A percentile compares a stretch with the other conserved stretches of the same genome.
These are phyloP conservation scores for Hygrophoropsis aurantiaca DNA, from an alignment of 768 basidiomycete species.

Conservation along the genomic window DNA sequence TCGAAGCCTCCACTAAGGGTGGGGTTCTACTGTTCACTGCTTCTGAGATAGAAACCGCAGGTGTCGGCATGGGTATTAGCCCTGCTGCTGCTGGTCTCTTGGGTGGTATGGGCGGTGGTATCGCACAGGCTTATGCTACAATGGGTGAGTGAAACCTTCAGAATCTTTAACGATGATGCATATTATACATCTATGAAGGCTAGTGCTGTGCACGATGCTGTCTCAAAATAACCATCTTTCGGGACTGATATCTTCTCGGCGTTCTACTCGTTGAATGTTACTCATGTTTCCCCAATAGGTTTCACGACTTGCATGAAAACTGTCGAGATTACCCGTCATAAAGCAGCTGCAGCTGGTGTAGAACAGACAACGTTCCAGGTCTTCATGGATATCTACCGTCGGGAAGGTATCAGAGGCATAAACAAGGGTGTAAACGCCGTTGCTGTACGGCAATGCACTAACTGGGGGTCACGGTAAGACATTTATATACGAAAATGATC, in stretches of 20 bases:
- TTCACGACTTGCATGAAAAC: conserved; percentile 99
- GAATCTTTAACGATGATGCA: conserved; percentile 6
- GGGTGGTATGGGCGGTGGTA: conserved; percentile 96
- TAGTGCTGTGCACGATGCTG: conserved; percentile 17
- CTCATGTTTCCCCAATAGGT: conserved; percentile 46
- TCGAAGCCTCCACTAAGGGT: conserved; percentile 98
- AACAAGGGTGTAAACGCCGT: conserved; percentile 99
- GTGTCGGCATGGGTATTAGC: conserved; percentile 64
- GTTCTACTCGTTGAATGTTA: not conserved
- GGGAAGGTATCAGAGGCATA: conserved; percentile 92
- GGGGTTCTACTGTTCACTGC: conserved; percentile 95
- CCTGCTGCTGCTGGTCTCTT: conserved; percentile 85
- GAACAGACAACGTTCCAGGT: conserved; percentile 93
- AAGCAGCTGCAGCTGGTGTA: conserved; percentile 80
- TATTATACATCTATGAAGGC: conserved; percentile 20
- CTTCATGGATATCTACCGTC: conserved; percentile 91
- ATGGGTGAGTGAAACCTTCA: conserved; percentile 73
- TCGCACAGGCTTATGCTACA: conserved; percentile 98
- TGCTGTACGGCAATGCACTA: conserved; percentile 88
- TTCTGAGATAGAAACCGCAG: conserved; percentile 84
- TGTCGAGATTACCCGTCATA: conserved; percentile 94
- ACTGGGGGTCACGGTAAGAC: conserved; percentile 86
- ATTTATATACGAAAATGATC: not conserved
- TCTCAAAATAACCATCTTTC: conserved; percentile 12
- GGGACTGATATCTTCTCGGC: conserved; percentile 5